These are phyloP conservation scores for Cladobotryum mycophilum DNA, from an alignment of 2,329 filamentous ascomycete genomes.

Conservation along the genomic window DNA sequence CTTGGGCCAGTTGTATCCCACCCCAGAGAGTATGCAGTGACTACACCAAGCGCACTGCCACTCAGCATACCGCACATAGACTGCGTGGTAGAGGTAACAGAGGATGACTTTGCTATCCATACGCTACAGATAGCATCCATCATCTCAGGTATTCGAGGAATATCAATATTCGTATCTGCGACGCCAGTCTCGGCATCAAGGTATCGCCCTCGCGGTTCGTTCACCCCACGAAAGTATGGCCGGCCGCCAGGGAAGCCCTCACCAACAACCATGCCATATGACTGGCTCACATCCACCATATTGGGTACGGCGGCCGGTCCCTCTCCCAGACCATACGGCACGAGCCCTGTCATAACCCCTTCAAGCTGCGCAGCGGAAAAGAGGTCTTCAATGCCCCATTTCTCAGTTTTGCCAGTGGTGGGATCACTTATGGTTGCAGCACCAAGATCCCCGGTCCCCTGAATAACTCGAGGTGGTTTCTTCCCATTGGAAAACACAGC, in stretches of 20 bases:
- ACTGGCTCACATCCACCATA: conserved; percentile 83
- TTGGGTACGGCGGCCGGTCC: conserved; percentile 77
- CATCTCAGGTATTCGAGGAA: conserved; percentile 67
- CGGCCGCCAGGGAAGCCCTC: conserved; percentile 82
- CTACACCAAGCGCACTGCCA: conserved; percentile 75
- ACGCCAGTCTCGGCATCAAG: conserved; percentile 56
- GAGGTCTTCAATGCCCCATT: conserved; percentile 74
- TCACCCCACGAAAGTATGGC: conserved; percentile 66
- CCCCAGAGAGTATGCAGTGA: conserved; percentile 76
- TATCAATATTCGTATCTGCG: conserved; percentile 60
- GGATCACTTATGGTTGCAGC: conserved; percentile 79
- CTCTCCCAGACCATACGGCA: conserved; percentile 70
- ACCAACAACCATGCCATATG: conserved; percentile 75
- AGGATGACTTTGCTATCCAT: conserved; percentile 82
- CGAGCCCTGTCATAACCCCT: conserved; percentile 66
- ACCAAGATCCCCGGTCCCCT: conserved; percentile 74
- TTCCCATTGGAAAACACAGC: conserved; percentile 68
- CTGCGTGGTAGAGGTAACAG: conserved; percentile 64
- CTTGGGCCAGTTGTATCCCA: conserved; percentile 51
- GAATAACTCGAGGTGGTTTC: conserved; percentile 71
- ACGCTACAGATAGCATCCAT: conserved; percentile 69
- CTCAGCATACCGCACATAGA: conserved; percentile 76
- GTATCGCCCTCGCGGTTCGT: conserved; percentile 72
- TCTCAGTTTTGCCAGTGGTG: conserved; percentile 64
- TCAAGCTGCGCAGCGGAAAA: conserved; percentile 71